phyloP scores from a whole-genome alignment of 169 alveolate genomes.

The Cryptosporidium canis region DNA sequence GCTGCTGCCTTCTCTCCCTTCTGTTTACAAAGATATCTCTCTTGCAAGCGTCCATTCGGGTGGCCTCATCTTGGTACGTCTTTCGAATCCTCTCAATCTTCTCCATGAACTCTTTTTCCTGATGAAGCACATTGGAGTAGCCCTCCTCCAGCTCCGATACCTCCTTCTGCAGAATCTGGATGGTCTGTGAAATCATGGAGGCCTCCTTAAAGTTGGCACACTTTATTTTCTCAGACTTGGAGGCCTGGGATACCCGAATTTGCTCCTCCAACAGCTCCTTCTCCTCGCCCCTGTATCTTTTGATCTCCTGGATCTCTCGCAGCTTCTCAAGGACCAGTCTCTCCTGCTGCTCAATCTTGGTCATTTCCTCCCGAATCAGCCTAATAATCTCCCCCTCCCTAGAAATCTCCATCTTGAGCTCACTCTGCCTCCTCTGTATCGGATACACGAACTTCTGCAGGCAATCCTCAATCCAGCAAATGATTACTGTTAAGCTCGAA shows the following conservation, averaged over 20 bases:
- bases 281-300: constrained; percentile 35
- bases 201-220: constrained; percentile 62
- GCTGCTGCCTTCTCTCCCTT: background rate
- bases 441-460: constrained; percentile 28
- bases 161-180: constrained; percentile 2
- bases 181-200: constrained; percentile 56
- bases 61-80: background rate
- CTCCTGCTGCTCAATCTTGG: constrained; percentile 49
- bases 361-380: constrained; percentile 19
- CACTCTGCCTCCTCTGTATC: constrained; percentile 14
- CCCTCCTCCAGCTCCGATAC: constrained; percentile 40
- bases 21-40: constrained; percentile 3
- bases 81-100: constrained; percentile 48
- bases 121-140: constrained; percentile 7
- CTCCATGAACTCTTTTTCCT: constrained; percentile 54
- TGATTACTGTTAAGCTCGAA: constrained; percentile 31
- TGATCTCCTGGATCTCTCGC: constrained; percentile 32
- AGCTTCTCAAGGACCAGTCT: constrained; percentile 21
- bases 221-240: constrained; percentile 46
- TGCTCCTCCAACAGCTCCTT: constrained; percentile 56
- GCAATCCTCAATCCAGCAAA: constrained; percentile 62
- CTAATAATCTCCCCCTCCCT: constrained; percentile 9
- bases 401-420: background rate
- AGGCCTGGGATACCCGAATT: constrained; percentile 24
- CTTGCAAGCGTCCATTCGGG: constrained; percentile 3